Conservation (phyloP, 331 rosid species). For the Malus hybrid region DNA sequence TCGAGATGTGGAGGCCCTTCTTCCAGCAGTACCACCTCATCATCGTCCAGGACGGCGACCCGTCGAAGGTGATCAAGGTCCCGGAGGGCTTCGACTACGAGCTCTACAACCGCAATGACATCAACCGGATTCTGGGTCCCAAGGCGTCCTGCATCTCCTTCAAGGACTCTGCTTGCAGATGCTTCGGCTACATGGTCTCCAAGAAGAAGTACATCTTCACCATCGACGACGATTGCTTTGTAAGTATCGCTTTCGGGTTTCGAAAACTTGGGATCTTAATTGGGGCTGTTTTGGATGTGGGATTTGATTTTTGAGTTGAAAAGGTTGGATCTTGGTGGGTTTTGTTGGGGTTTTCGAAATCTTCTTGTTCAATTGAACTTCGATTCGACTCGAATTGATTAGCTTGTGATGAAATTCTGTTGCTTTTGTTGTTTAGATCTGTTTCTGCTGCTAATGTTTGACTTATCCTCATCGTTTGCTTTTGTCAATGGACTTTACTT, state of each 20-base stretch:
- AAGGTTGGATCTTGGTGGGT: background rate
- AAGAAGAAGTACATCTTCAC: constrained; percentile 54
- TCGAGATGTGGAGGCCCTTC: constrained; percentile 55
- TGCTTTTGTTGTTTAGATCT: constrained; percentile 1
- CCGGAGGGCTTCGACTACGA: constrained; percentile 51
- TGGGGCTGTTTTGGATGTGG: background rate
- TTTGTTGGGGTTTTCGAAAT: background rate
- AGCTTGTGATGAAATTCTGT: too few species aligned
- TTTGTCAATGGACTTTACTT: background rate
- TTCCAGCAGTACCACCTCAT: constrained; percentile 46
- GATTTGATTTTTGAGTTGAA: background rate
- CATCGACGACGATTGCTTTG: constrained; percentile 53
- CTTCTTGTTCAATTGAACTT: background rate
- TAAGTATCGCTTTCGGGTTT: constrained; percentile 9
- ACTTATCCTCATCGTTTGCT: background rate
- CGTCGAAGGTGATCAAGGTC: constrained; percentile 33
- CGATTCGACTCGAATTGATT: background rate
- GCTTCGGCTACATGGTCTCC: constrained; percentile 54
- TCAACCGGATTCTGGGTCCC: constrained; percentile 47
- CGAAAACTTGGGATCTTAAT: background rate
- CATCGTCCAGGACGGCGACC: constrained; percentile 55
- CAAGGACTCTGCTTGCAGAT: constrained; percentile 54
- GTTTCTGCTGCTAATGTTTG: background rate
- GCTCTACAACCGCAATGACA: constrained; percentile 50
- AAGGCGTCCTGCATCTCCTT: constrained; percentile 49